Conservation (phyloP, 1,284 basidiomycete species). For the Pyrrhoderma noxium region DNA sequence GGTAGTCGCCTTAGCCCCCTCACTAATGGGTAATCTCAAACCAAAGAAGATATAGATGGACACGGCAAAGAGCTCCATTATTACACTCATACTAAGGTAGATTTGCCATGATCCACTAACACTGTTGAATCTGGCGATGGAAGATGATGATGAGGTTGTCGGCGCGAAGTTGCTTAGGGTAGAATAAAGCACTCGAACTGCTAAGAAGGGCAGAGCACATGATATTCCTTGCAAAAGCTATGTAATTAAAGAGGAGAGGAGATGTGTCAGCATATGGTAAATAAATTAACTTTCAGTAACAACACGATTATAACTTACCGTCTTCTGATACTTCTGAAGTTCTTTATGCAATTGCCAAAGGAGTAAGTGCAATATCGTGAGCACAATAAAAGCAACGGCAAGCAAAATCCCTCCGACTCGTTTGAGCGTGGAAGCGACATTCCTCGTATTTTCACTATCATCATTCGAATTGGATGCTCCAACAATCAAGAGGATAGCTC, state of each 20-base stretch:
- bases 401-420: slow-evolving; percentile 41
- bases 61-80: slow-evolving; percentile 18
- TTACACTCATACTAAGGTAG: slow-evolving; percentile 14
- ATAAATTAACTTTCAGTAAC: too few relatives aligned
- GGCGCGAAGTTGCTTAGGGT: slow-evolving; percentile 40
- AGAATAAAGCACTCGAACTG: slow-evolving; percentile 46
- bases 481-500: slow-evolving; percentile 44
- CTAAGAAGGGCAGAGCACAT: slow-evolving; percentile 49
- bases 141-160: not conserved
- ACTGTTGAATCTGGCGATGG: slow-evolving; percentile 13
- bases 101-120: slow-evolving; percentile 15
- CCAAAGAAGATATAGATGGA: slow-evolving; percentile 15
- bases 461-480: slow-evolving; percentile 31
- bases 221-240: slow-evolving; percentile 49
- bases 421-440: slow-evolving; percentile 10
- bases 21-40: slow-evolving; percentile 8
- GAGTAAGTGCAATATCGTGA: slow-evolving; percentile 36
- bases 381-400: slow-evolving; percentile 36
- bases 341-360: slow-evolving; percentile 39
- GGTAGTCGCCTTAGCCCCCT: not conserved
- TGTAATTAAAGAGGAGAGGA: not conserved
- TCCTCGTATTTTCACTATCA: slow-evolving; percentile 1
- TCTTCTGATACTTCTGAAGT: slow-evolving; percentile 46
- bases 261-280: too few relatives aligned
- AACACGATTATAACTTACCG: too few relatives aligned